These are phyloP conservation scores for Hypoxylon intermedium DNA, from an alignment of 495 filamentous ascomycete species.

Conservation along the genomic window DNA sequence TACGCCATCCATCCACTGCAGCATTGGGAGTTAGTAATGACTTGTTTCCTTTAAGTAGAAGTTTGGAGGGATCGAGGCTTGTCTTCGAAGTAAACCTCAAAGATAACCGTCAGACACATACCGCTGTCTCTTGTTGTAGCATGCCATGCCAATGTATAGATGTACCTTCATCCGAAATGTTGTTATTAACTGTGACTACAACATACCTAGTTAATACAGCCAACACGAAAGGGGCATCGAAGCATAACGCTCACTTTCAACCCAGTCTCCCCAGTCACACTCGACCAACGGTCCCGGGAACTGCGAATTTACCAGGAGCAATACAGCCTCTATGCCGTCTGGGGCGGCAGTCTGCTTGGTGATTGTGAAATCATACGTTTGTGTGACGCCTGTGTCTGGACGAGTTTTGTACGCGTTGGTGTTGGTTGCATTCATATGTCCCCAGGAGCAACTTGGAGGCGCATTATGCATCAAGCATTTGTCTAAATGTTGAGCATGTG, in stretches of 20 bases:
- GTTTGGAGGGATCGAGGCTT: too few species aligned
- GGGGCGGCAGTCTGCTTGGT: conserved; percentile 52
- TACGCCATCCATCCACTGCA: conserved; percentile 56
- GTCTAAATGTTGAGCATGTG: background rate
- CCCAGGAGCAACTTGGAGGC: background rate
- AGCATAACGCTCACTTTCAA: conserved; percentile 47
- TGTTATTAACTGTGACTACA: conserved; percentile 59
- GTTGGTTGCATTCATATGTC: conserved; percentile 10
- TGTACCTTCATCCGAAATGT: conserved; percentile 45
- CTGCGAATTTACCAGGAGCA: conserved; percentile 64
- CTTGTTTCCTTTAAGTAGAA: too few species aligned
- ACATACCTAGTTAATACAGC: conserved; percentile 39
- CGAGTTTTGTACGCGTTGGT: conserved; percentile 5
- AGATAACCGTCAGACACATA: too few species aligned
- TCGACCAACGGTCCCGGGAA: conserved; percentile 63
- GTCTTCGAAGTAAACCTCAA: too few species aligned
- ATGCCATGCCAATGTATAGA: conserved; percentile 50
- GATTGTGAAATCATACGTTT: conserved; percentile 60
- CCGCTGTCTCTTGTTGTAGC: conserved; percentile 44
- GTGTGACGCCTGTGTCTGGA: conserved; percentile 49
- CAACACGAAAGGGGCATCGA: conserved; percentile 41
- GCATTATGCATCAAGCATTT: background rate
- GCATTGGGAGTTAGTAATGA: too few species aligned
- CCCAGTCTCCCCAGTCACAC: conserved; percentile 64
- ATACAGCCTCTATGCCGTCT: conserved; percentile 49